Evolutionary conservation across 768 basidiomycete genomes (phyloP).

Genomic region (Tricholoma bakamatsutake): DNA sequence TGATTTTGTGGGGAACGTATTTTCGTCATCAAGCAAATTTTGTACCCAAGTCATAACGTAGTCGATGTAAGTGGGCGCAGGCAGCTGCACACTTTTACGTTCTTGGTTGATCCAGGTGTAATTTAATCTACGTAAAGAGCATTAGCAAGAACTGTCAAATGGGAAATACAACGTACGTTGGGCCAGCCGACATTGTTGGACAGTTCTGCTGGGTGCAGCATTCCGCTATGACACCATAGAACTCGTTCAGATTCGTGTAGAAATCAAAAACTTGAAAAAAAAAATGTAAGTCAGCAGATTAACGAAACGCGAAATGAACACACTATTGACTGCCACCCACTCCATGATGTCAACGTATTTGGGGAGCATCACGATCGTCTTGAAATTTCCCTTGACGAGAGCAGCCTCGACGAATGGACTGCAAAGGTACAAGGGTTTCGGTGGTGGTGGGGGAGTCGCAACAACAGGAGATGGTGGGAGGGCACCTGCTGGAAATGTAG

Average conservation of each 20-base stretch:
- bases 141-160: conserved; percentile 3
- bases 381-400: conserved; percentile 95
- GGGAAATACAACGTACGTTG: conserved; percentile 52
- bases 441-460: conserved; percentile 15
- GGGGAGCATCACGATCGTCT: conserved; percentile 92
- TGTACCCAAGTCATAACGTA: conserved; percentile 99
- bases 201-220: conserved; percentile 90
- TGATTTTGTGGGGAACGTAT: conserved; percentile 90
- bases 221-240: conserved; percentile 92
- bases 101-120: conserved; percentile 99
- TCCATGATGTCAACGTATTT: conserved; percentile 99
- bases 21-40: conserved; percentile 90
- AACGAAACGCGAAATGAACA: conserved; percentile 23
- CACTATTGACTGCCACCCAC: conserved; percentile 82
- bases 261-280: conserved; percentile 87
- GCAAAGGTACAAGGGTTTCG: conserved; percentile 80
- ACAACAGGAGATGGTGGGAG: conserved; percentile 38
- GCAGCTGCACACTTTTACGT: conserved; percentile 84
- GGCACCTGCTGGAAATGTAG: conserved; percentile 43
- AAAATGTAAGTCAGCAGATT: not conserved
- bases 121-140: conserved; percentile 54
- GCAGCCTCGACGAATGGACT: conserved; percentile 97
- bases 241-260: conserved; percentile 94
- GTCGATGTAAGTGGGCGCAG: conserved; percentile 96
- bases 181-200: conserved; percentile 90